Base-by-base conservation (phyloP, 176 grass and related monocot genomes). In the Oryza meridionalis region DNA sequence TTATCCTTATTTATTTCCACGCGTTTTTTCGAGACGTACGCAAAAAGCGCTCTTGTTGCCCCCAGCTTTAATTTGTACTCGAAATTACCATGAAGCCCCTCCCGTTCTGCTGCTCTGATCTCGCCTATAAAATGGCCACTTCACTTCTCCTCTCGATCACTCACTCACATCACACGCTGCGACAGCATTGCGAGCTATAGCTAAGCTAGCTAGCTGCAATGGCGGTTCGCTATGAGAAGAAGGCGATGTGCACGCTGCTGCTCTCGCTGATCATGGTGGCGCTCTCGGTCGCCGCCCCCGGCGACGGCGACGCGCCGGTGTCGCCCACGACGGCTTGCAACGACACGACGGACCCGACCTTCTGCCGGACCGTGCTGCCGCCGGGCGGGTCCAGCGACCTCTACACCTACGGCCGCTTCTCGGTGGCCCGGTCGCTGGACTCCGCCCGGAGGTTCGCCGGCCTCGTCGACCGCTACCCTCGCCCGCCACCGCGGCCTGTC, bases 381-480 rank as follows among this genome's bases (percentile, higher is more conserved):
- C 75, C 79, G 25, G 32, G 21, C 67, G 86, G 83, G 65, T 81
- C 27, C 11, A 70, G 65, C 12, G 80, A 90, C 86, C 96, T 98
- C 59, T 95, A 95, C 82, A 67, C 81, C 17, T 98, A 93, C 50
- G 85, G 93, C 50, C 96, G 87, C 3, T 92, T 98, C 87, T 93
- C 89, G 0, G 84, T 98, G 1, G 78, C 91, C 24, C 86, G 83
- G 69, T 98, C 96, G n/a, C 96, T 98, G 21, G 77, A 75, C 46
- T 75, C 86, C 45, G 93, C 93, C 19, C 7, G 74, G 16, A 90
- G 81, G 70, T 90, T 93, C 49, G 76, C 82, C 59, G 68, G 75
- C 35, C 79, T 90, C 38, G 86, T 98, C 13, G 74, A 89, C 73
- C 72, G 70, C 9, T 93, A 93, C 87, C n/a, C 85, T 90, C 14